Evolutionary conservation across 352 stramenopile genomes (phyloP).

Genomic region (Globisporangium paddicum): DNA sequence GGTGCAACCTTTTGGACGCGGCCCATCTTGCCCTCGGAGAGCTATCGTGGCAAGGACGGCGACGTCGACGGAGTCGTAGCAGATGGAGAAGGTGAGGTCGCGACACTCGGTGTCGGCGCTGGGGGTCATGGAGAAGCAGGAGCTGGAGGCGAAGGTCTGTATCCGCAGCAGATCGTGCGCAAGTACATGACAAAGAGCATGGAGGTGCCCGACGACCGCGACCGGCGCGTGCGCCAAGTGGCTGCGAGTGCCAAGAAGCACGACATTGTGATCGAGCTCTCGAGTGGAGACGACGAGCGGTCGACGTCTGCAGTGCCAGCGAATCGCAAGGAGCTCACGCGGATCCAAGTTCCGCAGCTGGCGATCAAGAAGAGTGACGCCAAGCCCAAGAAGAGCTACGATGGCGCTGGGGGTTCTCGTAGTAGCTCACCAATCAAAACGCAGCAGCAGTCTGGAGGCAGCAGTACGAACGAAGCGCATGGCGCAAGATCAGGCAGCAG

Average conservation of each 20-base stretch:
- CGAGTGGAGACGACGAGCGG: not conserved
- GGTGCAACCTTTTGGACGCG: slow-evolving; percentile 91
- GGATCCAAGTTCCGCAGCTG: slow-evolving; percentile 53
- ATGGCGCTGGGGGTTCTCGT: not conserved
- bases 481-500: not conserved
- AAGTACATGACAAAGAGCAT: slow-evolving; percentile 87
- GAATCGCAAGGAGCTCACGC: slow-evolving; percentile 24
- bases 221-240: slow-evolving; percentile 46
- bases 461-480: slow-evolving; percentile 4
- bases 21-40: slow-evolving; percentile 79
- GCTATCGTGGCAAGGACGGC: slow-evolving; percentile 62
- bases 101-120: slow-evolving; percentile 67
- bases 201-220: slow-evolving; percentile 62
- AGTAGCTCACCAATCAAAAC: slow-evolving; percentile 9
- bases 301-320: not conserved
- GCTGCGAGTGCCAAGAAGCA: slow-evolving; percentile 58
- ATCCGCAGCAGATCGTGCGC: slow-evolving; percentile 64
- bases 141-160: slow-evolving; percentile 35
- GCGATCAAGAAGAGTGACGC: slow-evolving; percentile 27
- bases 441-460: not conserved
- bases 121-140: not conserved
- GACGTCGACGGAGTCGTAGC: slow-evolving; percentile 80
- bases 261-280: slow-evolving; percentile 44
- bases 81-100: slow-evolving; percentile 61
- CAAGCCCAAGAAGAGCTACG: not conserved